Evolutionary conservation across 2,329 filamentous ascomycete species (phyloP).

Genomic region (Aspergillus awamori): DNA sequence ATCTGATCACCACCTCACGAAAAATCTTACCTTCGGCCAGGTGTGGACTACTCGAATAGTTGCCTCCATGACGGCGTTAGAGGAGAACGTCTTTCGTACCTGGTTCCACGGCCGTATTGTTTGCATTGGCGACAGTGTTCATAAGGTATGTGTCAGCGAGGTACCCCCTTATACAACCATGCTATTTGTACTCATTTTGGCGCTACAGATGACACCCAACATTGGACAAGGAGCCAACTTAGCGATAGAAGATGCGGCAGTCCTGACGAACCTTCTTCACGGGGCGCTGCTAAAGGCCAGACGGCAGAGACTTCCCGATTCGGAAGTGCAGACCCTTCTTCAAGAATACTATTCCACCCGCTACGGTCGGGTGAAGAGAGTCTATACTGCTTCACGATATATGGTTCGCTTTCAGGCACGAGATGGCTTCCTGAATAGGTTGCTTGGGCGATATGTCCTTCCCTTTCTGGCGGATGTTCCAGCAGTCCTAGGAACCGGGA

Average conservation of each 20-base stretch:
- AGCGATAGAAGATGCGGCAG: slow-evolving; percentile 15
- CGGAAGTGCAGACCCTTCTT: neutral
- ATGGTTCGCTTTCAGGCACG: neutral
- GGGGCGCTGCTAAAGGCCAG: neutral
- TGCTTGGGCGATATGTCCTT: neutral
- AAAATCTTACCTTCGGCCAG: slow-evolving; percentile 20
- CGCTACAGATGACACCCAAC: slow-evolving; percentile 19
- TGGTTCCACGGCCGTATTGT: slow-evolving; percentile 26
- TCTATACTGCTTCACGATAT: neutral
- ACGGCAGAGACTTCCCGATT: neutral
- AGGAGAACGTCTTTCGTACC: slow-evolving; percentile 24
- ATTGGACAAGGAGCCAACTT: slow-evolving; percentile 19
- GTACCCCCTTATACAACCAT: neutral
- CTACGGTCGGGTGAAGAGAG: neutral
- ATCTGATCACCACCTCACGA: slow-evolving; percentile 6
- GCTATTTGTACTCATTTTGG: neutral
- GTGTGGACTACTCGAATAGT: slow-evolving; percentile 21
- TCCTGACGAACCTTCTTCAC: slow-evolving; percentile 10
- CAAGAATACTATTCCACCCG: neutral
- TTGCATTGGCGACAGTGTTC: slow-evolving; percentile 28
- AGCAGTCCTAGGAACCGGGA: no score
- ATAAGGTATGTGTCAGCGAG: slow-evolving; percentile 20
- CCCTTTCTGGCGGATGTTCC: neutral
- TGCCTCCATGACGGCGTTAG: slow-evolving; percentile 19
- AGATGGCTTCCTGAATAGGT: neutral